Evolutionary conservation across 1,284 basidiomycete species (phyloP).

Genomic region (Leccinum subspadiceum): DNA sequence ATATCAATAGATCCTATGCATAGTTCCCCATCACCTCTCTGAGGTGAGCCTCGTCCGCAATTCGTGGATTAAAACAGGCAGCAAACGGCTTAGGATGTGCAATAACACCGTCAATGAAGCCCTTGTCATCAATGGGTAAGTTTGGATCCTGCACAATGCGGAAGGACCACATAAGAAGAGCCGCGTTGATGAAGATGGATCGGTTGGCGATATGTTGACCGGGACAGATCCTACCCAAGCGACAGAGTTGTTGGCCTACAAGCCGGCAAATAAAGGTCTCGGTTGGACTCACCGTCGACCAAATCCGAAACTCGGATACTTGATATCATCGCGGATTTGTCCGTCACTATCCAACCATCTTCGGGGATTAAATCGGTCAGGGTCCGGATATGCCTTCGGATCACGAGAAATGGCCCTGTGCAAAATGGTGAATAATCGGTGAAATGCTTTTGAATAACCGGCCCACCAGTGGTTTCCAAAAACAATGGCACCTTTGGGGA

Average conservation of each 20-base stretch:
- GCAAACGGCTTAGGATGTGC: conserved; percentile 58
- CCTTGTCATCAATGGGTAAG: conserved; percentile 53
- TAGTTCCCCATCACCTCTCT: conserved; percentile 29
- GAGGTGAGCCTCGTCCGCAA: conserved; percentile 23
- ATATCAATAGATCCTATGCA: conserved; percentile 5
- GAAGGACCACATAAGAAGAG: conserved; percentile 63
- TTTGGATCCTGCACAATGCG: conserved; percentile 47
- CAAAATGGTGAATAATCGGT: neutral
- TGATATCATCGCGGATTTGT: conserved; percentile 29
- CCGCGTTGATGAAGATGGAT: conserved; percentile 61
- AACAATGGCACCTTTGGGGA: conserved; percentile 34
- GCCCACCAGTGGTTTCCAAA: conserved; percentile 34
- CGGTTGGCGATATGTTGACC: conserved; percentile 60
- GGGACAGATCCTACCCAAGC: conserved; percentile 49
- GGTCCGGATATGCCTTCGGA: conserved; percentile 27
- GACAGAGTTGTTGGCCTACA: conserved; percentile 1
- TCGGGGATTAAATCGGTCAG: conserved; percentile 31
- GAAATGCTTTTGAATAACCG: neutral
- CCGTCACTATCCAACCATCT: conserved; percentile 29
- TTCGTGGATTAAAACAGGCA: conserved; percentile 49
- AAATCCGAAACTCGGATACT: conserved; percentile 33
- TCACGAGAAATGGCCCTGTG: conserved; percentile 34
- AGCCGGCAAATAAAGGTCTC: neutral
- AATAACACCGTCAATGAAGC: conserved; percentile 57
- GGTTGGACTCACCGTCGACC: conserved; percentile 28